Percentiles rank a stretch among this genome's conserved stretches.
Evolutionary conservation across 106 monocot species (phyloP).

Genomic region (Dendrobium catenatum): DNA sequence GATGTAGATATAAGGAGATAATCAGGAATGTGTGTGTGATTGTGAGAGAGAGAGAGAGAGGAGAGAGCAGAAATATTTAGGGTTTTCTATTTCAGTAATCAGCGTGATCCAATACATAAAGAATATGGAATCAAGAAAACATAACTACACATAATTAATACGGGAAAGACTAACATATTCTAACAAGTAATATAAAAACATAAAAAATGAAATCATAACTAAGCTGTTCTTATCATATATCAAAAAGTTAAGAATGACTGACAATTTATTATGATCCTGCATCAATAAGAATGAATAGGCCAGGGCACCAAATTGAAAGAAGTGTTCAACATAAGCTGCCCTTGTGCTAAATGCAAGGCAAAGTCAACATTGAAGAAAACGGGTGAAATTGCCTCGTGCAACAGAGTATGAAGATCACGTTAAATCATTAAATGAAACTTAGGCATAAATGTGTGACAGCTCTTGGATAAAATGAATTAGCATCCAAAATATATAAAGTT

Average conservation of each 20-base stretch:
- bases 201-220: neutral
- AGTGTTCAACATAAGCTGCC: neutral
- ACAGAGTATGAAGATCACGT: neutral
- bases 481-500: conserved; percentile 10
- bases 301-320: neutral
- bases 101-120: neutral
- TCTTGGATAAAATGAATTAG: conserved; percentile 1
- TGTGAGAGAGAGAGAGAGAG: neutral
- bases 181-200: neutral
- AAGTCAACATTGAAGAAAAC: neutral
- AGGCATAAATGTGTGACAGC: neutral
- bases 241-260: neutral
- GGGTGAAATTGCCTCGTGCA: neutral
- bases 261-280: too few species aligned
- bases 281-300: neutral
- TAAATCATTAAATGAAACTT: neutral
- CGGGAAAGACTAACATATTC: neutral
- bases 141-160: neutral
- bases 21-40: neutral
- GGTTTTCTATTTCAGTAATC: neutral
- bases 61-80: neutral
- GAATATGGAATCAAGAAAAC: neutral
- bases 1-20: neutral
- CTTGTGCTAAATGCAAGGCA: neutral
- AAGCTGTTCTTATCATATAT: neutral